phyloP scores from a whole-genome alignment of 2,329 filamentous ascomycete genomes.

The Chalara sp. region DNA sequence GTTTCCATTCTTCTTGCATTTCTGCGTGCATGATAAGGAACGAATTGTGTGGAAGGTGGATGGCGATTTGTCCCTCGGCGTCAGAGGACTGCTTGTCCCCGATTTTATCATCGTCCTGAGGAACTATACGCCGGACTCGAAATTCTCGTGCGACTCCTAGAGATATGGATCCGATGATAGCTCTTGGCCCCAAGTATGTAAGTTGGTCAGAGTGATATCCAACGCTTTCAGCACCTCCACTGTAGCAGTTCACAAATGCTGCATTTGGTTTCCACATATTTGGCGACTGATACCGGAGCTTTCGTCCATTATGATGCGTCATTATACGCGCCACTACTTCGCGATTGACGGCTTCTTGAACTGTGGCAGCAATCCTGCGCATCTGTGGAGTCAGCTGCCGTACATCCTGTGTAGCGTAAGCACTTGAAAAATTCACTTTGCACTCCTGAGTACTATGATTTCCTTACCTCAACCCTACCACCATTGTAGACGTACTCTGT shows the following conservation, averaged over 20 bases:
- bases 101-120: slow-evolving; percentile 40
- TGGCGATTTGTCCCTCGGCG: slow-evolving; percentile 78
- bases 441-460: no score
- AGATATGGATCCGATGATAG: slow-evolving; percentile 84
- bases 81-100: slow-evolving; percentile 20
- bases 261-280: slow-evolving; percentile 76
- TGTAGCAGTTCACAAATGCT: slow-evolving; percentile 92
- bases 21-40: slow-evolving; percentile 93
- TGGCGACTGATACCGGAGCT: slow-evolving; percentile 71
- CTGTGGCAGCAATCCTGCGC: slow-evolving; percentile 57
- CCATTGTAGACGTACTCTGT: slow-evolving; percentile 86
- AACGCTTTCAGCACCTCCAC: slow-evolving; percentile 72
- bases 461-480: slow-evolving; percentile 52
- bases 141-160: slow-evolving; percentile 93
- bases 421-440: neutral
- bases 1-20: slow-evolving; percentile 98
- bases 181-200: slow-evolving; percentile 83
- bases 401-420: slow-evolving; percentile 49
- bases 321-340: slow-evolving; percentile 69
- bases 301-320: slow-evolving; percentile 59
- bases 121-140: slow-evolving; percentile 70
- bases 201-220: slow-evolving; percentile 91
- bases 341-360: slow-evolving; percentile 69
- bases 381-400: slow-evolving; percentile 71
- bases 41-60: slow-evolving; percentile 91